Conservation (phyloP, 2,329 filamentous ascomycete species). For the Colletotrichum shisoi region DNA sequence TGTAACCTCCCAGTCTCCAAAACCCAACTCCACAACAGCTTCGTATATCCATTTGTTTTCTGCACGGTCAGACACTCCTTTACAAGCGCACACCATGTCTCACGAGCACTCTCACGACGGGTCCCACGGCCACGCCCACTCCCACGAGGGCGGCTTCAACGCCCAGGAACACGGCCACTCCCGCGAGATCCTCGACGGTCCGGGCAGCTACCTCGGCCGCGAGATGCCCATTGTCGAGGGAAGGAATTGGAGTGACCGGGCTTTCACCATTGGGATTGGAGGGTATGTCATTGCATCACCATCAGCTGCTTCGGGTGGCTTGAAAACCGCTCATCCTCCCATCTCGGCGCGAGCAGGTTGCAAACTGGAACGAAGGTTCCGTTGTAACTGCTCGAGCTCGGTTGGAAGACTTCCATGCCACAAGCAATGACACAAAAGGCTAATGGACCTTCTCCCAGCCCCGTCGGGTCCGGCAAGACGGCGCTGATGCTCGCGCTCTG, state of each 20-base stretch:
- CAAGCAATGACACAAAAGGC: neutral
- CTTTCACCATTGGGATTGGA: slow-evolving; percentile 97
- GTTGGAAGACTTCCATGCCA: neutral
- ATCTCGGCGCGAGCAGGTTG: neutral
- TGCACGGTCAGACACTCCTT: neutral
- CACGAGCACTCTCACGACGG: slow-evolving; percentile 63
- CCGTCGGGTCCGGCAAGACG: slow-evolving; percentile 96
- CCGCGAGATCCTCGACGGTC: slow-evolving; percentile 93
- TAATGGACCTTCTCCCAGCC: slow-evolving; percentile 61
- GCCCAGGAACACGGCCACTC: slow-evolving; percentile 86
- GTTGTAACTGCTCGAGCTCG: neutral
- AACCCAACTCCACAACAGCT: neutral
- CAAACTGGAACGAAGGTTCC: neutral
- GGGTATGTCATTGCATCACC: slow-evolving; percentile 68
- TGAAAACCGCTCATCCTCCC: slow-evolving; percentile 22
- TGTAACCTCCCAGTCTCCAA: neutral
- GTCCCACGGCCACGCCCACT: slow-evolving; percentile 59
- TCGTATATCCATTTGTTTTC: neutral
- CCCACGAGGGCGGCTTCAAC: slow-evolving; percentile 63
- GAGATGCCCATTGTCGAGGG: slow-evolving; percentile 95
- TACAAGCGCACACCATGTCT: slow-evolving; percentile 41
- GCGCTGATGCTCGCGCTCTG: slow-evolving; percentile 95
- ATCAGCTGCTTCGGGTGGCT: neutral
- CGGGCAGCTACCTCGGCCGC: slow-evolving; percentile 85
- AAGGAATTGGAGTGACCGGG: slow-evolving; percentile 84